phyloP scores from a whole-genome alignment of 352 stramenopile genomes.

The Lagenidium giganteum region DNA sequence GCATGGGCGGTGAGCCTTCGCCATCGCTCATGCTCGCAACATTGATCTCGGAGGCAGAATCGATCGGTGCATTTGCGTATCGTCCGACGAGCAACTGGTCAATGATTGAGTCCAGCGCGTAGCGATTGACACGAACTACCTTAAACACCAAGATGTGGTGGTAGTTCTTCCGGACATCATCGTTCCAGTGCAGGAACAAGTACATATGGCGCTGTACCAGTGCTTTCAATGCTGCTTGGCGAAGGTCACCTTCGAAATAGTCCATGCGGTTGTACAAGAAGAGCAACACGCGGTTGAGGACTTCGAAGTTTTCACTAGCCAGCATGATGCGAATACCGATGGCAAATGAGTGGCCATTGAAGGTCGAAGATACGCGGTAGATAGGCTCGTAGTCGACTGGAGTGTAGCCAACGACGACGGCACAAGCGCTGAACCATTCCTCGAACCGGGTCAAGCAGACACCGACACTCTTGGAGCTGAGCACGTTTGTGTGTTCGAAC shows the following conservation, averaged over 20 bases:
- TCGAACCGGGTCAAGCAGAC: constrained; percentile 56
- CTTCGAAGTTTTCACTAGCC: constrained; percentile 67
- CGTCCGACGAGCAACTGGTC: constrained; percentile 63
- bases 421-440: constrained; percentile 55
- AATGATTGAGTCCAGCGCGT: constrained; percentile 55
- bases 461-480: constrained; percentile 56
- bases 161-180: constrained; percentile 61
- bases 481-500: constrained; percentile 72
- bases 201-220: constrained; percentile 75
- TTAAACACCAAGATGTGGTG: constrained; percentile 76
- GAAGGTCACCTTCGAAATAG: constrained; percentile 64
- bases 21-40: constrained; percentile 16
- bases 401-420: too few relatives aligned
- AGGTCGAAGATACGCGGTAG: constrained; percentile 38
- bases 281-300: constrained; percentile 48
- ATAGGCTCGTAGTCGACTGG: too few relatives aligned
- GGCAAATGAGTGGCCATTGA: constrained; percentile 45
- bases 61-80: constrained; percentile 31
- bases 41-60: constrained; percentile 11
- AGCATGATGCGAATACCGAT: constrained; percentile 66
- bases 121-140: constrained; percentile 48
- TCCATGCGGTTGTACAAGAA: constrained; percentile 77
- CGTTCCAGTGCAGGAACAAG: constrained; percentile 77
- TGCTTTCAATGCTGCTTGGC: constrained; percentile 58
- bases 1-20: too few relatives aligned